Evolutionary conservation across 1,284 basidiomycete genomes (phyloP), one percentile per base, ranked within the genome.

Genomic region (Termitomyces sp.): DNA sequence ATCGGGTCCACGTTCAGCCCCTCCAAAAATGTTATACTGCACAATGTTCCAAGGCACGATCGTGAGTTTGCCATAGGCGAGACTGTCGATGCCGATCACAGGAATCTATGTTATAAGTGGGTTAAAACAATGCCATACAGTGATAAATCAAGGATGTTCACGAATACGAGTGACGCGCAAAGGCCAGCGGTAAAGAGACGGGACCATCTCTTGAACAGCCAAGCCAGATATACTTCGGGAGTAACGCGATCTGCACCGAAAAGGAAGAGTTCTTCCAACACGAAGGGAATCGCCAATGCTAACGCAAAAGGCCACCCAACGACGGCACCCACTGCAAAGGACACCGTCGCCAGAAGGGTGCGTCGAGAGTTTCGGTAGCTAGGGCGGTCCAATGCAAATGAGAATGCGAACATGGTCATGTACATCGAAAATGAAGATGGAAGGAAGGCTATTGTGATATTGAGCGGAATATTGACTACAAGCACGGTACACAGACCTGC

Each of bases 341-440:
- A 73, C 28, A 90, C 57, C 0, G 89, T 90, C 0, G 90, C 82
- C 15, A 77, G 69, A 13, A 85, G 69, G 2, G 86, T 85, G 54
- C 90, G 77, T 52, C 72, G 71, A 58, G 68, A 65, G 67, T 87
- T 77, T 31, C 69, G 71, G 38, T 74, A 73, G 50, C 79, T 86
- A 1, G 90, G 77, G 0, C 91, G 90, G 51, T 85, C 77, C 54
- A 97, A 74, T 2, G 84, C 84, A 62, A 81, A 91, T 0, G 92
- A 82, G 59, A 85, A 88, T 1, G 92, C 96, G 46, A 96, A 73
- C 58, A 88, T 86, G 45, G 85, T 89, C 33, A 90, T 83, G 70
- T 94, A 94, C 92, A 99, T 94, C 1, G 94, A 86, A 66, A 98
- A 98, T 1, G 92, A 88, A 7, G 97, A 98, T 0, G 97, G 95